Evolutionary conservation across 148 eudicot species (phyloP), one percentile per base, ranked within the genome.

Genomic region (Fallopia convolvulus): DNA sequence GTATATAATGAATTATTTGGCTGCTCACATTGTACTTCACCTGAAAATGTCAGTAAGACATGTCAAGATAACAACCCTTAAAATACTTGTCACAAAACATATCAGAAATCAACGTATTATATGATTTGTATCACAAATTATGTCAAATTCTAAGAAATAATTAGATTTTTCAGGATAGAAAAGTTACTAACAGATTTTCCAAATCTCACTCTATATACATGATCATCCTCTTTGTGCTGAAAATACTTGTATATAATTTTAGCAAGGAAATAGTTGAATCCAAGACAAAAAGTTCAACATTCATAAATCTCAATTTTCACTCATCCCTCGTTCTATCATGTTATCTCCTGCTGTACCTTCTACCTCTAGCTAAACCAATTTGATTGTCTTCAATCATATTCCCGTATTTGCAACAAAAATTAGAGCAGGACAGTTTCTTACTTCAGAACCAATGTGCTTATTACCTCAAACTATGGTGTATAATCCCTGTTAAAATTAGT

Each of bases 1-100:
- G 99, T 94, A 83, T 94, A 94, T 80, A 94, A 84, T 8, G 99
- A 94, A 86, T 94, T 94, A 81, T 92, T 94, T 78, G 99, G 97
- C 82, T 94, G 97, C 82, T 94, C 99, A 80, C 99, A 94, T 75
- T 91, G 89, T 75, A 94, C 83, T 87, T 94, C 99, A 77, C 97
- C 99, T 94, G 91, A 79, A 80, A 73, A 55, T 32, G 73, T 58
- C 32, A 58, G 33, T 58, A 20, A 21, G 21, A 21, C 13, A 58
- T 20, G 65, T 58, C 65, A 58, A 61, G 68, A 55, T 55, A 55
- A 55, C 33, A 61, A 9, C 32, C 21, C 68, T 23, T 61, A 26
- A 42, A 21, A 56, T 56, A 56, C 26, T n/a, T 21, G 11, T 56
- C 23, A 6, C 63, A 56, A 56, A 56, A 21, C 63, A 56, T 26